phyloP scores from a whole-genome alignment of 352 stramenopile genomes.

The Phytophthora hibernalis region DNA sequence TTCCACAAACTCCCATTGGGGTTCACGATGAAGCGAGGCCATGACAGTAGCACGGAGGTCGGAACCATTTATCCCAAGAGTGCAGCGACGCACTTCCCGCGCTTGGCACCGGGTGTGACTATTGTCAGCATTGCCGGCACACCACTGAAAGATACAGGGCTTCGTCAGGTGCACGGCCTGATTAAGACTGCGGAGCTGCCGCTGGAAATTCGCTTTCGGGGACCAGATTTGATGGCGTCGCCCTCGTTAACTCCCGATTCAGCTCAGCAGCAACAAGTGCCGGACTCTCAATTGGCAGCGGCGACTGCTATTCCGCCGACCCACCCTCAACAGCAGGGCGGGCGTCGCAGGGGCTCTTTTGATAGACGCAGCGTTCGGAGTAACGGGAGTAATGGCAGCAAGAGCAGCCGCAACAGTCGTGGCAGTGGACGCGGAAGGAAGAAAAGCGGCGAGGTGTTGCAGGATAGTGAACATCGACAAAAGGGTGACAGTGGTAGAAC shows the following conservation, averaged over 20 bases:
- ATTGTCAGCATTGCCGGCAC: slow-evolving; percentile 79
- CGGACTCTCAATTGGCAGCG: slow-evolving; percentile 9
- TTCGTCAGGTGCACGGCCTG: slow-evolving; percentile 86
- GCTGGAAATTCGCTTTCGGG: slow-evolving; percentile 72
- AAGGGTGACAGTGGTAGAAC: slow-evolving; percentile 9
- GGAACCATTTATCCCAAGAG: slow-evolving; percentile 88
- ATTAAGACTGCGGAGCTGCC: slow-evolving; percentile 82
- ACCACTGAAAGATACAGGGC: slow-evolving; percentile 60
- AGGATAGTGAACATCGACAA: slow-evolving; percentile 27
- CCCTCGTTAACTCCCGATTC: slow-evolving; percentile 13
- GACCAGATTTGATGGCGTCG: slow-evolving; percentile 22
- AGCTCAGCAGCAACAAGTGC: slow-evolving; percentile 17
- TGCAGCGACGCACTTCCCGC: slow-evolving; percentile 75
- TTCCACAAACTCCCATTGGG: slow-evolving; percentile 88
- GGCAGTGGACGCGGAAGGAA: slow-evolving; percentile 32
- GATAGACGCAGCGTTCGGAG: slow-evolving; percentile 38
- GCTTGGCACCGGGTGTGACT: slow-evolving; percentile 69
- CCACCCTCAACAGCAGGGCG: slow-evolving; percentile 20
- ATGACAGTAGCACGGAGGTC: slow-evolving; percentile 73
- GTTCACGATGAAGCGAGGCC: slow-evolving; percentile 86
- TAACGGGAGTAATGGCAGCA: slow-evolving; percentile 42
- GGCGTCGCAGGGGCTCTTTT: slow-evolving; percentile 29
- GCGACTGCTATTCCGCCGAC: slow-evolving; percentile 6
- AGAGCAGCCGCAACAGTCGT: slow-evolving; percentile 40
- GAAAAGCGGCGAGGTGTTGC: slow-evolving; percentile 10